Conservation (phyloP, 495 filamentous ascomycete species). For the Trichoderma reesei region DNA sequence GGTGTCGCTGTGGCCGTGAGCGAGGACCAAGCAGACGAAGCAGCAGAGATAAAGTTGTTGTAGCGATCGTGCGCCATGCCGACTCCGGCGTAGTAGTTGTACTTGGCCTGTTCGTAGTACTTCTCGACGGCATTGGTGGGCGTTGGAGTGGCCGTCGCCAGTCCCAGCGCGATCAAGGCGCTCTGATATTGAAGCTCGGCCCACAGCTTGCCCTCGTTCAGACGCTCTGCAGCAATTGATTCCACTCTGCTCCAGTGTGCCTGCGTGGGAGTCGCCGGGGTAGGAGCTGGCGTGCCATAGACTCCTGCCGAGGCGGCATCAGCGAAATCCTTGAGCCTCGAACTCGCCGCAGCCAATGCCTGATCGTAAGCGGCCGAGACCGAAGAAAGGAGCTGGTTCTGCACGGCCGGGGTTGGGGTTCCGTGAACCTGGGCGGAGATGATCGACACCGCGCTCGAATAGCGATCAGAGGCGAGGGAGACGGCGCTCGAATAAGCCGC, state of each 20-base stretch:
- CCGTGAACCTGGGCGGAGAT: constrained; percentile 58
- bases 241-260: constrained; percentile 32
- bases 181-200: constrained; percentile 57
- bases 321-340: constrained; percentile 42
- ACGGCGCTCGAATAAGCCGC: constrained; percentile 53
- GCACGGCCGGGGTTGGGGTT: constrained; percentile 48
- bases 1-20: constrained; percentile 40
- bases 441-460: constrained; percentile 55
- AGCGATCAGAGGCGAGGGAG: constrained; percentile 50
- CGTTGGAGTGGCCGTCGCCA: constrained; percentile 39
- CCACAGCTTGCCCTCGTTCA: constrained; percentile 51
- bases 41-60: constrained; percentile 59
- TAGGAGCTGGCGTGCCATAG: constrained; percentile 36
- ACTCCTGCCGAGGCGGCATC: constrained; percentile 34
- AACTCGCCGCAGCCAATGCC: constrained; percentile 51
- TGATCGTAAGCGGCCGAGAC: constrained; percentile 60
- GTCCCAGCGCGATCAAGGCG: constrained; percentile 47
- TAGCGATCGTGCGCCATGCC: constrained; percentile 71
- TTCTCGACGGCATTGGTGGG: constrained; percentile 41
- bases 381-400: constrained; percentile 53
- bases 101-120: constrained; percentile 49
- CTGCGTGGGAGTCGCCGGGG: constrained; percentile 19
- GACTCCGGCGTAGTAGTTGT: constrained; percentile 68
- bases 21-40: constrained; percentile 49
- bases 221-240: constrained; percentile 53